Base-by-base conservation (phyloP, 2,329 filamentous ascomycete species). In the Neurospora sp. region DNA sequence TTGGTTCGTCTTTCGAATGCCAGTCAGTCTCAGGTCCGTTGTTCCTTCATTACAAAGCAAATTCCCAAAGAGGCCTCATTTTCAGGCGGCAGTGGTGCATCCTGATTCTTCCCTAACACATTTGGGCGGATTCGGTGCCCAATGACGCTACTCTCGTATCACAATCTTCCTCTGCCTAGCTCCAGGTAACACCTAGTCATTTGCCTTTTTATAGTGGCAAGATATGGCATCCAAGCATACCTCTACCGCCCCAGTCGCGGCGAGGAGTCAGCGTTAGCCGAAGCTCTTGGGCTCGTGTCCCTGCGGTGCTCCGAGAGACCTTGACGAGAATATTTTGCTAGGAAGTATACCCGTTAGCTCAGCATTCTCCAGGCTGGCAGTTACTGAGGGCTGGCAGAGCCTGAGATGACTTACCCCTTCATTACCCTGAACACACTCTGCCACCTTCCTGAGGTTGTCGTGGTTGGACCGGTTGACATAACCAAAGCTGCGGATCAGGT, bases 141-240 rank as follows among this genome's bases (percentile, higher is more conserved):
- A n/a, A 36, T 62, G 52, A 62, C 52, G 52, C 52, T 62, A 62
- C 23, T 36, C 15, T 17, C 28, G 28, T 62, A 62, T 62, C 52
- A 62, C 28, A 17, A 33, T 62, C 52, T 62, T 36, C 52, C 15
- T 62, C 52, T n/a, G 52, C 28, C 52, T 62, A 62, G 23, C 23
- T 62, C 52, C 52, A 33, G 6, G 12, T 23, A 28, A 36, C 52
- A 36, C 8, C 23, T 62, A 33, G 17, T 28, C 28, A 28, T 28
- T 36, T 66, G 28, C n/a, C 36, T 62, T 12, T 17, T 86, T 83
- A 97, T 70, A 96, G 74, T 36, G 92, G 93, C 74, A 97, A 81
- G 73, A 98, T 87, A 82, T 97, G 94, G 79, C 95, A 99, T 69
- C 95, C 95, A 76, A 99, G 82, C 79, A 96, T 82, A 12, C 95